phyloP scores from a whole-genome alignment of 2,329 filamentous ascomycete species.

The Malbranchea zuffiana region DNA sequence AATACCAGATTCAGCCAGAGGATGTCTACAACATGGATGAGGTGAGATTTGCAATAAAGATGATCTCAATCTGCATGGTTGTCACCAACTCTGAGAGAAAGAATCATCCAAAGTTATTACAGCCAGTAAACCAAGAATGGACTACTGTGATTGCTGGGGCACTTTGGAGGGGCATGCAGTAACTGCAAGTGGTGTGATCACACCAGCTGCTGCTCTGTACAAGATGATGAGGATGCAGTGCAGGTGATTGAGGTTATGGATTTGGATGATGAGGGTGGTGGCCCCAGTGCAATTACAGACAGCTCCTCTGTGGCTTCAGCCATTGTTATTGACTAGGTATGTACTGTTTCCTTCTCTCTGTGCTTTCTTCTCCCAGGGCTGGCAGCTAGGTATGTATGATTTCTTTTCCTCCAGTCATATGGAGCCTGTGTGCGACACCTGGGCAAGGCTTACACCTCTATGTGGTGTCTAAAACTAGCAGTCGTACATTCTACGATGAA shows the following conservation, averaged over 20 bases:
- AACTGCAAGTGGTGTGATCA: slow-evolving; percentile 10
- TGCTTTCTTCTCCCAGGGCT: too few relatives aligned
- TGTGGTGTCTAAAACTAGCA: slow-evolving; percentile 4
- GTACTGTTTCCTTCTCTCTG: slow-evolving; percentile 1
- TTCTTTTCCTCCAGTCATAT: slow-evolving; percentile 8
- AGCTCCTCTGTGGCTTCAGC: background rate
- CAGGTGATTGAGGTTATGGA: slow-evolving; percentile 7
- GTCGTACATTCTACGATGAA: background rate
- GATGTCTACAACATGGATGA: too few relatives aligned
- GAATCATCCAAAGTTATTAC: too few relatives aligned
- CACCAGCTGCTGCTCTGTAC: slow-evolving; percentile 6
- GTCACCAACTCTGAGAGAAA: too few relatives aligned
- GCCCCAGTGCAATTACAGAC: background rate
- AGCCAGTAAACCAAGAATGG: too few relatives aligned
- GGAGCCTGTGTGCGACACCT: slow-evolving; percentile 7
- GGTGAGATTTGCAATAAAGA: too few relatives aligned
- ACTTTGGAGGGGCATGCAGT: slow-evolving; percentile 9
- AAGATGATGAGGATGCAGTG: slow-evolving; percentile 1
- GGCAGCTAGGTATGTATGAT: slow-evolving; percentile 1
- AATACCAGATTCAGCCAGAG: too few relatives aligned
- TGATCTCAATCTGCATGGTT: too few relatives aligned
- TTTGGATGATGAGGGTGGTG: too few relatives aligned
- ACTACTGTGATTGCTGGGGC: too few relatives aligned
- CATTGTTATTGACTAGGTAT: slow-evolving; percentile 2
- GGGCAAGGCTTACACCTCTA: slow-evolving; percentile 7